Evolutionary conservation across 208 protist species (phyloP).

Genomic region (Eutreptiella sp.): DNA sequence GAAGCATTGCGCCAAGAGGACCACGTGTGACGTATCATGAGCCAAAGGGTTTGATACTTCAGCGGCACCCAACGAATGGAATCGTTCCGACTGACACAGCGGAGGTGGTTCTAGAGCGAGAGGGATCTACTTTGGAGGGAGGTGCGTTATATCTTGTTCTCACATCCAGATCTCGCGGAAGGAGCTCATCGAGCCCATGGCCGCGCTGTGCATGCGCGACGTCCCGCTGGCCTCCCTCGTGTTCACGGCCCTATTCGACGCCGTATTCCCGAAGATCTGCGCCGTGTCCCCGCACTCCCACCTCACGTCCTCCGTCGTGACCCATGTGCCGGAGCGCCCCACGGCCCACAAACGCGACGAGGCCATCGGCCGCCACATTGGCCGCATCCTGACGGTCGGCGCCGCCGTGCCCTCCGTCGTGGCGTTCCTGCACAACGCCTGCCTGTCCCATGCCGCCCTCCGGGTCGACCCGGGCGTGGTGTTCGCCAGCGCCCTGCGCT

Average conservation of each 20-base stretch:
- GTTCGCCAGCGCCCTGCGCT: neutral
- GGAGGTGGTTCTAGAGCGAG: too few species aligned
- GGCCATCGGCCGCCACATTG: neutral
- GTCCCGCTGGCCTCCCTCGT: conserved; percentile 36
- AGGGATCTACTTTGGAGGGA: too few species aligned
- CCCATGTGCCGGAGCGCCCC: too few species aligned
- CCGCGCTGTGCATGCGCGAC: conserved; percentile 58
- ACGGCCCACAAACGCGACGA: too few species aligned
- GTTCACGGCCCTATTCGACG: conserved; percentile 32
- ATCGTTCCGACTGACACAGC: too few species aligned
- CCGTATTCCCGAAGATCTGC: too few species aligned
- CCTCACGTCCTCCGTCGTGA: too few species aligned
- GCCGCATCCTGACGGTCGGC: neutral
- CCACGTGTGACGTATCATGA: too few species aligned
- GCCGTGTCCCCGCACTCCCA: too few species aligned
- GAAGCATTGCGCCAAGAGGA: too few species aligned
- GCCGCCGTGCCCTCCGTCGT: neutral
- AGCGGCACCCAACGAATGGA: too few species aligned
- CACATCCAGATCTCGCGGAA: conserved; percentile 58
- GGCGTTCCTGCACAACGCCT: neutral
- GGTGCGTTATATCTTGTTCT: conserved; percentile 8
- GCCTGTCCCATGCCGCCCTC: neutral
- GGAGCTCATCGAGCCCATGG: conserved; percentile 64
- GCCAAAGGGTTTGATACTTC: too few species aligned
- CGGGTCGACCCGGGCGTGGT: neutral